phyloP scores from a whole-genome alignment of 2,329 filamentous ascomycete genomes.

The Fusarium nygamai region DNA sequence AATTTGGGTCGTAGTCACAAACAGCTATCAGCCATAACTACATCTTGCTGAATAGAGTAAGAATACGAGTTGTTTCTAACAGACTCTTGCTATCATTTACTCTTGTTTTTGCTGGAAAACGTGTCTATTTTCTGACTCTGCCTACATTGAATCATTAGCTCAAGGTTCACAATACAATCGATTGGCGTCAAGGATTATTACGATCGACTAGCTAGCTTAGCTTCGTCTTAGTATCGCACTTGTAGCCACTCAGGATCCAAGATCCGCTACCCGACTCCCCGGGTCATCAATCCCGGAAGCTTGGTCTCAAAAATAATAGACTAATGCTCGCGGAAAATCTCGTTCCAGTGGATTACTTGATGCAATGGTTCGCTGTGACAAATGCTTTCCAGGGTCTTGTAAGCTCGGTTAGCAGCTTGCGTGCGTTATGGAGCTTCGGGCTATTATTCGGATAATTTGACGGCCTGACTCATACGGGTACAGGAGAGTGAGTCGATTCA shows the following conservation, averaged over 20 bases:
- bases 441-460: background rate
- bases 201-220: background rate
- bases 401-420: background rate
- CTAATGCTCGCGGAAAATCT: background rate
- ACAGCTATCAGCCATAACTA: background rate
- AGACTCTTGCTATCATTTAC: fast-evolving
- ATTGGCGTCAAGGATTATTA: background rate
- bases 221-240: background rate
- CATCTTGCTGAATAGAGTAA: fast-evolving
- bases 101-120: no score
- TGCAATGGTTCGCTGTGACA: background rate
- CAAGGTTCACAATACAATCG: background rate
- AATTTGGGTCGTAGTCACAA: background rate
- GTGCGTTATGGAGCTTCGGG: fast-evolving
- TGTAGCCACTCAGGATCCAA: background rate
- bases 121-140: background rate
- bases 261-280: background rate
- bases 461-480: background rate
- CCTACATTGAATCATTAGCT: background rate
- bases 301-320: background rate
- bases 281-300: background rate
- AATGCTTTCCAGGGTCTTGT: background rate
- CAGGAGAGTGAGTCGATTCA: background rate
- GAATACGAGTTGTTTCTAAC: fast-evolving
- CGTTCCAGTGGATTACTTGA: background rate